Percentiles rank a stretch among this genome's conserved stretches.
Conservation (phyloP, 2,329 filamentous ascomycete species). For the Gnomoniopsis smithogilvyi region DNA sequence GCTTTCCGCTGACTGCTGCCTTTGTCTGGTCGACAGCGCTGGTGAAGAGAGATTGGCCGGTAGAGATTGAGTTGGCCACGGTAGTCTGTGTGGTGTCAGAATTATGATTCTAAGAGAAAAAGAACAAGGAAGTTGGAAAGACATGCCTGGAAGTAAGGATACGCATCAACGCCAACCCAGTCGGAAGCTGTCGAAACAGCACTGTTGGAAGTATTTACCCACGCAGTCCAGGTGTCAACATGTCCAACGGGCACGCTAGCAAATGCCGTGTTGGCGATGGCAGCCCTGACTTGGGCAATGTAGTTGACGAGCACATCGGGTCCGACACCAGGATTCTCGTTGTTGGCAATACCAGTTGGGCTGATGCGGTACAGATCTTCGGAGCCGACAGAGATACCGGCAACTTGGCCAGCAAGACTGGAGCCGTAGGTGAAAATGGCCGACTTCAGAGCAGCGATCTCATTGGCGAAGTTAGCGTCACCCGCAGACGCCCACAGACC, state of each 20-base stretch:
- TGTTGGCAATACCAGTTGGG: conserved; percentile 60
- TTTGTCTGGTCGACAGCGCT: conserved; percentile 60
- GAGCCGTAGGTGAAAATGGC: conserved; percentile 69
- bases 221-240: conserved; percentile 86
- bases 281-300: conserved; percentile 63
- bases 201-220: conserved; percentile 69
- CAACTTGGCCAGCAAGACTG: conserved; percentile 63
- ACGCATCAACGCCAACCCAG: conserved; percentile 81
- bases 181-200: conserved; percentile 68
- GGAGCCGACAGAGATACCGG: conserved; percentile 80
- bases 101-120: not conserved
- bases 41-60: conserved; percentile 65
- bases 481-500: conserved; percentile 80
- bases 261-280: conserved; percentile 61
- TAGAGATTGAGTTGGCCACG: conserved; percentile 61
- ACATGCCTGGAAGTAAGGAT: conserved; percentile 65
- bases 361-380: conserved; percentile 85
- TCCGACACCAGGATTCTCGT: conserved; percentile 59
- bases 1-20: conserved; percentile 38
- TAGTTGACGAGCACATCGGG: conserved; percentile 64
- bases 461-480: conserved; percentile 60
- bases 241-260: conserved; percentile 66
- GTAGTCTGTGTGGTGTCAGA: conserved; percentile 54
- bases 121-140: too few relatives aligned
- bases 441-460: conserved; percentile 67